Evolutionary conservation across 768 basidiomycete species (phyloP).

Genomic region (Hericium coralloides): DNA sequence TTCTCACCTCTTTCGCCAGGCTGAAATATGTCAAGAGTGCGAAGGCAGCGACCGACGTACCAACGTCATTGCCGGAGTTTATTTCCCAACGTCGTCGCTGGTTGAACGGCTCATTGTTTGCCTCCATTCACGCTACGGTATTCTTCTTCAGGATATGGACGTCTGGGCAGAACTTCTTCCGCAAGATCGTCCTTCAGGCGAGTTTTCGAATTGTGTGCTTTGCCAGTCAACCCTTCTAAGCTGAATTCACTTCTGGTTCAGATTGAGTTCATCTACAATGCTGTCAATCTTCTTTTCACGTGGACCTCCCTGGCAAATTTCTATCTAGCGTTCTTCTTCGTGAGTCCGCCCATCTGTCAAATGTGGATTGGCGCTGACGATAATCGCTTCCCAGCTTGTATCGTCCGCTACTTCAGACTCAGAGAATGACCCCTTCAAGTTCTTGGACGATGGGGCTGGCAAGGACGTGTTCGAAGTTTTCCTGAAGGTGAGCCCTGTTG

Average conservation of each 20-base stretch:
- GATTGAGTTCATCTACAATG: slow-evolving; percentile 90
- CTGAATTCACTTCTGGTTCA: slow-evolving; percentile 17
- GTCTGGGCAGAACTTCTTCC: slow-evolving; percentile 83
- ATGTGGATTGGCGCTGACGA: slow-evolving; percentile 16
- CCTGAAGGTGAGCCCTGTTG: slow-evolving; percentile 31
- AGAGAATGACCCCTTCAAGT: slow-evolving; percentile 67
- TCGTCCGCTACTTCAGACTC: slow-evolving; percentile 61
- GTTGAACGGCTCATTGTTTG: slow-evolving; percentile 87
- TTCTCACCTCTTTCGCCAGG: slow-evolving; percentile 23
- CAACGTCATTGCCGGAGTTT: slow-evolving; percentile 86
- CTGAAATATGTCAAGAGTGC: slow-evolving; percentile 89
- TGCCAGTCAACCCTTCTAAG: background rate
- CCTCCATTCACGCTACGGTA: slow-evolving; percentile 85
- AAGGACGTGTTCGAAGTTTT: slow-evolving; percentile 70
- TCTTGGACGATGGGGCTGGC: slow-evolving; percentile 66
- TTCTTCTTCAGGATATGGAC: slow-evolving; percentile 87
- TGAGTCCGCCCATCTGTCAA: slow-evolving; percentile 31
- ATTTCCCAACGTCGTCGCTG: slow-evolving; percentile 90
- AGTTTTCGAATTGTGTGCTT: background rate
- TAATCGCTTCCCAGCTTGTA: slow-evolving; percentile 46
- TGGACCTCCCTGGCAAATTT: slow-evolving; percentile 94
- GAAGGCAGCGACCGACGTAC: slow-evolving; percentile 94
- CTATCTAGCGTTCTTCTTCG: slow-evolving; percentile 91
- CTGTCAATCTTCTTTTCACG: slow-evolving; percentile 80
- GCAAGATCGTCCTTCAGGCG: slow-evolving; percentile 65